Evolutionary conservation across 169 alveolate species (phyloP), one percentile per base, ranked within the genome.

Genomic region (Plasmodium billcollinsi): DNA sequence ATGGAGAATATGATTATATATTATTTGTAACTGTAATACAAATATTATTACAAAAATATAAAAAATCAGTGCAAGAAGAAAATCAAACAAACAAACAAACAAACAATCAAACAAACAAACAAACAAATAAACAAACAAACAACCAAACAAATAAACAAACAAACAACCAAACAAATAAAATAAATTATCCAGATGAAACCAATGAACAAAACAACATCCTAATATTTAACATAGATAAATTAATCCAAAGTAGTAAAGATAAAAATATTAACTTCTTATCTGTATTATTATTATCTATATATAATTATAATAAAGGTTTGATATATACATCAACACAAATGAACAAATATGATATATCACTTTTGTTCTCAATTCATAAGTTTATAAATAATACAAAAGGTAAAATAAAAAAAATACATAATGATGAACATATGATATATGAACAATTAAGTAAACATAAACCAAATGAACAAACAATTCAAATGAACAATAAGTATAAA

Each of bases 191-290:
- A 39, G 47, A 39, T 39, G 11, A 39, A 39, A 39, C 47, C 9
- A 78, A 66, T 39, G 80, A 78, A 52, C 49, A 78, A 15, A 70
- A 78, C 54, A 58, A 45, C 15, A 58, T 59, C 24, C 59, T 78
- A 54, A 65, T 67, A 56, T 65, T 21, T 59, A 78, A 78, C 47
- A 78, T 78, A 39, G 89, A 78, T 78, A 78, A 78, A 26, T 61
- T 78, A 21, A 78, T 78, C 29, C 65, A 66, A 66, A 78, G 66
- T 65, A 69, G 18, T 29, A 56, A 12, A 1, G 89, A 78, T 65
- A 78, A 78, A 66, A 78, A 78, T 78, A 78, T 78, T 65, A 78
- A 73, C 6, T 78, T 65, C 54, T 66, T 78, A 78, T 78, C 89
- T 66, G 78, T 71, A 58, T 59, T 78, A 26, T 59, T 78, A 61